A percentile compares a stretch with the other conserved stretches of the same genome.
Conservation (phyloP, 2,329 filamentous ascomycete genomes). For the Diplodia corticola region DNA sequence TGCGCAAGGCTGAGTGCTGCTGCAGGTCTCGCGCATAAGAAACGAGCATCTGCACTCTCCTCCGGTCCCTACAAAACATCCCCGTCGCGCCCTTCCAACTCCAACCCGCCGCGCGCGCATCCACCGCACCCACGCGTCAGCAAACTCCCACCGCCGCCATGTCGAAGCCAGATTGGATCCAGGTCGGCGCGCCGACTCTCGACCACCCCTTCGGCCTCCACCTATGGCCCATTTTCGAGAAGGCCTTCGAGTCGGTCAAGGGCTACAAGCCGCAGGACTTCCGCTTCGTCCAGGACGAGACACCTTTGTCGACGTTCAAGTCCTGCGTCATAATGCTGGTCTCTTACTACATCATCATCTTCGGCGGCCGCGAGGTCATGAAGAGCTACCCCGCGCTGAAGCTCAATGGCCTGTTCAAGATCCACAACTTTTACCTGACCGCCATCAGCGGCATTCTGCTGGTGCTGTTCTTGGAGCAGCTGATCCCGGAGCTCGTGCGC, state of each 20-base stretch:
- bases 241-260: constrained; percentile 71
- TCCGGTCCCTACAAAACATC: constrained; percentile 1
- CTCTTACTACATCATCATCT: constrained; percentile 90
- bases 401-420: constrained; percentile 85
- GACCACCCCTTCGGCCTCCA: constrained; percentile 89
- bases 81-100: constrained; percentile 7
- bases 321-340: constrained; percentile 78
- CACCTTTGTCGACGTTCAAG: constrained; percentile 86
- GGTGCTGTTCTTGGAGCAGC: constrained; percentile 84
- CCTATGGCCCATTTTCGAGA: constrained; percentile 93
- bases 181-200: constrained; percentile 68
- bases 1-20: constrained; percentile 7
- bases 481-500: constrained; percentile 78
- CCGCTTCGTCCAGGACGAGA: constrained; percentile 75
- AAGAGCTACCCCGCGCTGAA: constrained; percentile 81
- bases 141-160: constrained; percentile 40
- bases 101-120: constrained; percentile 12
- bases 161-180: constrained; percentile 55
- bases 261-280: constrained; percentile 88
- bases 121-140: constrained; percentile 12
- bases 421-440: constrained; percentile 96
- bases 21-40: constrained; percentile 17
- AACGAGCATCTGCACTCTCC: neutral
- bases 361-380: constrained; percentile 91
- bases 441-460: constrained; percentile 78